These are phyloP conservation scores for Agrocybe pediades DNA, from an alignment of 768 basidiomycete species.

Conservation along the genomic window DNA sequence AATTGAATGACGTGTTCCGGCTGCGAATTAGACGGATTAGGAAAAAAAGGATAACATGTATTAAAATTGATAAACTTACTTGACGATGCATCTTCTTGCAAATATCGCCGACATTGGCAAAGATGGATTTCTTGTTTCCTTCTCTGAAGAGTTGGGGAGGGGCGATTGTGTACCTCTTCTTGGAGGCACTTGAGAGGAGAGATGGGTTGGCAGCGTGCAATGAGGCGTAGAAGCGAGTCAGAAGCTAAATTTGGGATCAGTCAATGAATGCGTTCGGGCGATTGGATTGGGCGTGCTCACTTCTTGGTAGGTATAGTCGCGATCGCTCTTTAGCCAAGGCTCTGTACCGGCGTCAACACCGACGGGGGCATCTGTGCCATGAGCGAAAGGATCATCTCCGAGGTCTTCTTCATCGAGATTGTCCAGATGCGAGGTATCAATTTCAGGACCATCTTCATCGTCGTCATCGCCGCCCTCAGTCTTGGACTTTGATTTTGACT, in stretches of 20 bases:
- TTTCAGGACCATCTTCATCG: conserved; percentile 51
- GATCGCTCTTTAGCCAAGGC: conserved; percentile 89
- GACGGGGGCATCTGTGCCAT: conserved; percentile 50
- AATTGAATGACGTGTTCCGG: conserved; percentile 98
- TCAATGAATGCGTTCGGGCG: not conserved
- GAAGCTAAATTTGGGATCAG: conserved; percentile 54
- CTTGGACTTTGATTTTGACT: conserved; percentile 57
- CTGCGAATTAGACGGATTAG: conserved; percentile 31
- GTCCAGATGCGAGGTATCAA: conserved; percentile 64
- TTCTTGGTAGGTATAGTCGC: conserved; percentile 96
- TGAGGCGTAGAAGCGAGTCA: conserved; percentile 88
- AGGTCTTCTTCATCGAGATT: conserved; percentile 81
- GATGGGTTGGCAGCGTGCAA: conserved; percentile 95
- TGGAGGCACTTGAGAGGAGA: conserved; percentile 74
- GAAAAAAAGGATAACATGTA: not conserved
- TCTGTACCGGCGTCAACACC: conserved; percentile 77
- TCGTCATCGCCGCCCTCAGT: conserved; percentile 53
- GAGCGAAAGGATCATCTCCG: conserved; percentile 87
- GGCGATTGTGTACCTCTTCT: conserved; percentile 96
- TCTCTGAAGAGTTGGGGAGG: conserved; percentile 94
- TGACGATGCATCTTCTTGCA: conserved; percentile 97
- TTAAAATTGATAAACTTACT: conserved; percentile 25
- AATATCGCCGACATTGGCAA: conserved; percentile 95
- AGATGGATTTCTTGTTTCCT: conserved; percentile 97
- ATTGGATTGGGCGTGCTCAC: conserved; percentile 45